Evolutionary conservation across 2,329 filamentous ascomycete genomes (phyloP).

Genomic region (Clarireedia hainanense): DNA sequence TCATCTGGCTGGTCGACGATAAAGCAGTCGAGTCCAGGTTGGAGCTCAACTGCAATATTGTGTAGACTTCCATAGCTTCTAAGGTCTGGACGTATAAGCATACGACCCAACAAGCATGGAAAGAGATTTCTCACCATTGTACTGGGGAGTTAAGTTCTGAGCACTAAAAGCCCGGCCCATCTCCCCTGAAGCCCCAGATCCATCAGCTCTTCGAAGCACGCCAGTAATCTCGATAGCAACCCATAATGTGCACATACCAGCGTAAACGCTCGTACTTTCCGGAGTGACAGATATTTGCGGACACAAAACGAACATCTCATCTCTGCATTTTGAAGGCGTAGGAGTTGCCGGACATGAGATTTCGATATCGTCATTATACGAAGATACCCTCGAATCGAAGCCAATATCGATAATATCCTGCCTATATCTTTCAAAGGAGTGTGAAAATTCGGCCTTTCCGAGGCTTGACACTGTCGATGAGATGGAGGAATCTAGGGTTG

Average conservation of each 20-base stretch:
- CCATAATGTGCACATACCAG: conserved; percentile 27
- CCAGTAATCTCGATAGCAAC: conserved; percentile 31
- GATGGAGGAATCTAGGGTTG: background rate
- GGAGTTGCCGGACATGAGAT: conserved; percentile 2
- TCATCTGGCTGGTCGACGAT: conserved; percentile 25
- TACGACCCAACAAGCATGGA: background rate
- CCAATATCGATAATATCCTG: conserved; percentile 17
- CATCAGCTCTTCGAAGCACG: conserved; percentile 18
- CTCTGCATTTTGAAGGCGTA: background rate
- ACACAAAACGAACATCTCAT: conserved; percentile 17
- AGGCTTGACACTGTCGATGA: background rate
- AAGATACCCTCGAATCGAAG: conserved; percentile 14
- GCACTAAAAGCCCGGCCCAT: background rate
- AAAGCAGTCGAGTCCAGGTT: conserved; percentile 19
- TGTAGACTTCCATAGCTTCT: conserved; percentile 23
- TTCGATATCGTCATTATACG: conserved; percentile 6
- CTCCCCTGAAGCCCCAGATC: conserved; percentile 4
- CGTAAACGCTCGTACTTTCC: conserved; percentile 26
- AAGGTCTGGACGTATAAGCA: conserved; percentile 10
- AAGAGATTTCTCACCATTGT: background rate
- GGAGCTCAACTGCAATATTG: conserved; percentile 24
- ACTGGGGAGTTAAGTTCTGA: conserved; percentile 1
- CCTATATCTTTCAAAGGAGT: conserved; percentile 11
- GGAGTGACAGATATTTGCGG: conserved; percentile 28
- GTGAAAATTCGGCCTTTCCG: background rate